Base-by-base conservation (phyloP, 345 rosid species). In the Corchorus olitorius region DNA sequence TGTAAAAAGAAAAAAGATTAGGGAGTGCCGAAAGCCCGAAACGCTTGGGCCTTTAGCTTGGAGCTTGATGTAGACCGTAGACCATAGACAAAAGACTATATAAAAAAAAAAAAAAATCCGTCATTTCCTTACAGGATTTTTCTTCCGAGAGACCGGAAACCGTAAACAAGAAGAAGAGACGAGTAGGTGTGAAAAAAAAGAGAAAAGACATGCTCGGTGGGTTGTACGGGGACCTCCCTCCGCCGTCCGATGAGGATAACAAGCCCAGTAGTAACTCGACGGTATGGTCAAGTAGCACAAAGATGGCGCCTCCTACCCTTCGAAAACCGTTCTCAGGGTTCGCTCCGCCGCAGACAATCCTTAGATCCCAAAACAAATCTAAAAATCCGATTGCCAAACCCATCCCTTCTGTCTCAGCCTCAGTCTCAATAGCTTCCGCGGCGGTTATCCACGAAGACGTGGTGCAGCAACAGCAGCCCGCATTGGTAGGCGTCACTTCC, bases 161-260 rank as follows among this genome's bases (percentile, higher is more conserved):
- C 43, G 4, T 39, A 39, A 39, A 39, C 1, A 39, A 6, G 6
- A 39, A 39, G 43, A 39, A 39, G 43, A 3, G 6, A 3, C 43
- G 7, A 17, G 16, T 17, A 6, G n/a, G 22, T 15, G 12, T 3
- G 15, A 69, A 27, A 15, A 50, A 20, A 4, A 50, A 6, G 43
- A 41, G 1, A 53, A 66, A 6, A 20, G 54, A 79, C 46, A 95
- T 93, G 99, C 86, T 93, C 0, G 99, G 98, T 19, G 99, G 99
- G 12, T 83, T 96, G 80, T 96, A 96, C 82, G 98, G 98, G 17
- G 99, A 93, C 62, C 97, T 96, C 10, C 98, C 99, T 72, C 99
- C 99, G n/a, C 99, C 99, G 17, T 86, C 97, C 11, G 97, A 89
- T 61, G 98, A 93, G 61, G 97, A 92, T 15, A 73, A 60, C 55